Evolutionary conservation across 163 green algal genomes (phyloP).

Genomic region (Chloromonas sp.): DNA sequence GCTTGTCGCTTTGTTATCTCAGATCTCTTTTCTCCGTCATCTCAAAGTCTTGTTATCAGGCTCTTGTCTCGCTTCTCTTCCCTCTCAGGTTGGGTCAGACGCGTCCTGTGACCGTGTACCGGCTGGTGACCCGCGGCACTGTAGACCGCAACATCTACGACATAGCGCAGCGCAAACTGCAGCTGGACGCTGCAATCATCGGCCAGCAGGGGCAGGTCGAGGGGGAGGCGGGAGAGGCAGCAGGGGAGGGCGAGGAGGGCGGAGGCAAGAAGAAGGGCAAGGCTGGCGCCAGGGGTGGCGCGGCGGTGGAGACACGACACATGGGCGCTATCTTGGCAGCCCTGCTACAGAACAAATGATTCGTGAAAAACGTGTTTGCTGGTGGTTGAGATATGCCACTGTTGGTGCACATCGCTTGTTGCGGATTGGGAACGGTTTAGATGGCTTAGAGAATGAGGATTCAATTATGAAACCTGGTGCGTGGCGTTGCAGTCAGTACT

Average conservation of each 20-base stretch:
- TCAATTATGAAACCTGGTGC: no score
- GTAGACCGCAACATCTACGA: conserved; percentile 87
- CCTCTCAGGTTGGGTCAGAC: conserved; percentile 76
- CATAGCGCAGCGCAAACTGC: conserved; percentile 69
- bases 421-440: no score
- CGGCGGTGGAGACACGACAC: background rate
- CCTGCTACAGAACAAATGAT: background rate
- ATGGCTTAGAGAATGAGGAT: no score
- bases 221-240: background rate
- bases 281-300: no score
- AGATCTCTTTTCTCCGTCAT: no score
- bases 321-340: conserved; percentile 2
- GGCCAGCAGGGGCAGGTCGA: background rate
- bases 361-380: no score
- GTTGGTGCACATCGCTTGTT: no score
- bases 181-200: conserved; percentile 54
- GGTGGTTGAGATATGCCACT: no score
- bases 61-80: background rate
- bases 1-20: background rate
- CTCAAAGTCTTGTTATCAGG: background rate
- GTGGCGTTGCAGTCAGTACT: no score
- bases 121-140: conserved; percentile 68
- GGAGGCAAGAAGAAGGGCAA: background rate
- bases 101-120: conserved; percentile 77
- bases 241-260: background rate